These are phyloP conservation scores for Bacidia gigantensis DNA, from an alignment of 495 filamentous ascomycete species.

Conservation along the genomic window DNA sequence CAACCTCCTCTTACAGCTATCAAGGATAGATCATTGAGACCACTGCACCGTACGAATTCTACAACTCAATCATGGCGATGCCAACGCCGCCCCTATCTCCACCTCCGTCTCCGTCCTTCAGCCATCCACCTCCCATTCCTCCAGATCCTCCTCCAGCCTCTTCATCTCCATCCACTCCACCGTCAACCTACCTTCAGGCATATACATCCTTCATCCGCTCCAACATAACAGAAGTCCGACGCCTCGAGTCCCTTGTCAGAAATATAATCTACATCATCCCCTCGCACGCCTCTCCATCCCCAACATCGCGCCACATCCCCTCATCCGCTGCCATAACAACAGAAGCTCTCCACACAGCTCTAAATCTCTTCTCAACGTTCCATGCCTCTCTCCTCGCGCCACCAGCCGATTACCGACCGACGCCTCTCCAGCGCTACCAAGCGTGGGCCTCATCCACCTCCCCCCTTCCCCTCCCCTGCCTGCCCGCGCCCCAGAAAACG, in stretches of 20 bases:
- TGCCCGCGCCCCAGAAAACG: too few relatives aligned
- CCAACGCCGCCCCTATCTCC: neutral
- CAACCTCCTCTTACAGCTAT: neutral
- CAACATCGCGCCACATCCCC: neutral
- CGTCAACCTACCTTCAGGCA: constrained; percentile 46
- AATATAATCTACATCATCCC: constrained; percentile 93
- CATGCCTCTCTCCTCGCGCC: constrained; percentile 79
- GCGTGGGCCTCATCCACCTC: constrained; percentile 30
- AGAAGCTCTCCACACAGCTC: constrained; percentile 76
- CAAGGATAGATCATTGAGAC: neutral
- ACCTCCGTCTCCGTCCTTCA: neutral
- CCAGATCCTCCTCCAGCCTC: neutral
- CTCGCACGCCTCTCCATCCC: constrained; percentile 36
- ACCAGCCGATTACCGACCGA: constrained; percentile 22
- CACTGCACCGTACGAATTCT: too few relatives aligned
- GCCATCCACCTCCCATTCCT: neutral
- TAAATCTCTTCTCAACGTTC: constrained; percentile 85
- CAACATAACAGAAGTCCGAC: constrained; percentile 78
- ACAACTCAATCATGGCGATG: neutral
- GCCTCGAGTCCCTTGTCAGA: constrained; percentile 84
- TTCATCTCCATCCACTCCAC: neutral
- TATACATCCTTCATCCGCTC: constrained; percentile 91
- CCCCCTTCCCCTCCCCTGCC: neutral
- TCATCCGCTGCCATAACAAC: constrained; percentile 89
- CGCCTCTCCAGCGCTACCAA: constrained; percentile 16